Conservation (phyloP, 805 yeast genomes). For the Candida takata region DNA sequence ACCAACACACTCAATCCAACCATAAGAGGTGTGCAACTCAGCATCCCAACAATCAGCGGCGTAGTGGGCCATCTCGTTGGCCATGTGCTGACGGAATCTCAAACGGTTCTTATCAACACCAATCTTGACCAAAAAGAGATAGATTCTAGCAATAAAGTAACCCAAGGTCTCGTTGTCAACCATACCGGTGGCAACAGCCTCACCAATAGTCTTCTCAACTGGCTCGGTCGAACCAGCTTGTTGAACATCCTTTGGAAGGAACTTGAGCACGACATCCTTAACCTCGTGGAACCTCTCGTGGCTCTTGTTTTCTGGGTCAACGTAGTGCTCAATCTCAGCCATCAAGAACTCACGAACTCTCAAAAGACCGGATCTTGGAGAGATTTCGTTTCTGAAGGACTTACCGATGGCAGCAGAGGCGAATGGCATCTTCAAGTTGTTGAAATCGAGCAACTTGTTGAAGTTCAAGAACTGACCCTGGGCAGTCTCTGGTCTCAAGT, state of each 20-base stretch:
- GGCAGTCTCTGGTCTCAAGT: constrained; percentile 97
- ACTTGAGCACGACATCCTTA: constrained; percentile 60
- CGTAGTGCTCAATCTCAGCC: constrained; percentile 99
- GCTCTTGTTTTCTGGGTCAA: constrained; percentile 83
- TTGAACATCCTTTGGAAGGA: constrained; percentile 85
- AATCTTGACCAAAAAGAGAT: constrained; percentile 72
- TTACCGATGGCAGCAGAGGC: constrained; percentile 99
- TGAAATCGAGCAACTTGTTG: constrained; percentile 85
- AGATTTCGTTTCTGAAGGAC: constrained; percentile 97
- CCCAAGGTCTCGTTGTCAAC: constrained; percentile 97
- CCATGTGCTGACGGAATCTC: constrained; percentile 98
- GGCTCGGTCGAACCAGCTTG: constrained; percentile 74
- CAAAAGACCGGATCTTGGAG: constrained; percentile 95
- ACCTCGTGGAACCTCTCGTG: constrained; percentile 79
- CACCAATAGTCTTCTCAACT: constrained; percentile 65
- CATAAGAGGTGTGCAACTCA: constrained; percentile 89
- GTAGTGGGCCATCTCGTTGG: constrained; percentile 99
- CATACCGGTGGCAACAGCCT: constrained; percentile 82
- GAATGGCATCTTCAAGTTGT: constrained; percentile 95
- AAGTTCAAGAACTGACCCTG: constrained; percentile 98
- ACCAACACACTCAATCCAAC: constrained; percentile 99
- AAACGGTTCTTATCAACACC: constrained; percentile 82
- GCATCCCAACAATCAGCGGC: constrained; percentile 99
- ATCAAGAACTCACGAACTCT: constrained; percentile 97
- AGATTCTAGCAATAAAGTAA: constrained; percentile 92